These are phyloP conservation scores for Sugiyamaella novakii DNA, from an alignment of 1,139 yeast genomes.

Conservation along the genomic window DNA sequence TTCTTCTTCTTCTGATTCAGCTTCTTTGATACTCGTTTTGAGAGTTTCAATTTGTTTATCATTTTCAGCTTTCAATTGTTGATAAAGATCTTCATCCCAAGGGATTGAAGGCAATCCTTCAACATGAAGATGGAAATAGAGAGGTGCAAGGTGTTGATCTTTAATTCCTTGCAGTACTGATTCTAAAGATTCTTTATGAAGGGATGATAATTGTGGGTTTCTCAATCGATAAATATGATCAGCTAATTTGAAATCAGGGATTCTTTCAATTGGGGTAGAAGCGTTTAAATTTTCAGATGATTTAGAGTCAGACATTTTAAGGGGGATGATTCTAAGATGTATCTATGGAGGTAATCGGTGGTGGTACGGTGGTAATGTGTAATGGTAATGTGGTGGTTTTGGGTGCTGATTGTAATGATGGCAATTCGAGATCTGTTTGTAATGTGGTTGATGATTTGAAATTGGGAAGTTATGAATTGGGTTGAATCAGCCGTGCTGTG, in stretches of 20 bases:
- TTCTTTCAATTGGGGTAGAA: constrained; percentile 31
- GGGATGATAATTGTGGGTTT: constrained; percentile 35
- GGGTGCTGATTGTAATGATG: not conserved
- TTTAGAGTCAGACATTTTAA: constrained; percentile 16
- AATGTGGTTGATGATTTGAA: not conserved
- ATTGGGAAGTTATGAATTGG: no score
- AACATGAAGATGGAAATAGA: constrained; percentile 67
- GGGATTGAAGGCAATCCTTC: constrained; percentile 48
- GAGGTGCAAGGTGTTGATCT: constrained; percentile 75
- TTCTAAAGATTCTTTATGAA: constrained; percentile 48
- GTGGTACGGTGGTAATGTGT: no score
- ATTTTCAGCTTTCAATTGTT: constrained; percentile 55
- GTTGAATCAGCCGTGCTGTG: not conserved
- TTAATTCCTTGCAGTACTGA: constrained; percentile 58
- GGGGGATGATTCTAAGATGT: not conserved
- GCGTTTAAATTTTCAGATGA: constrained; percentile 7
- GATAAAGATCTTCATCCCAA: constrained; percentile 63
- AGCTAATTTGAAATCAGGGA: constrained; percentile 81
- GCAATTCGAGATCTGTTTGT: no score
- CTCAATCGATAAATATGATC: constrained; percentile 71
- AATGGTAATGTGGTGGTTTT: no score
- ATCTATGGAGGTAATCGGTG: no score
- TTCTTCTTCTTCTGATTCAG: constrained; percentile 90
- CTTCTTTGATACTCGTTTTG: constrained; percentile 65
- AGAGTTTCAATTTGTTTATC: constrained; percentile 57